Conservation (phyloP, 495 filamentous ascomycete species). For the Penicillium desertorum region DNA sequence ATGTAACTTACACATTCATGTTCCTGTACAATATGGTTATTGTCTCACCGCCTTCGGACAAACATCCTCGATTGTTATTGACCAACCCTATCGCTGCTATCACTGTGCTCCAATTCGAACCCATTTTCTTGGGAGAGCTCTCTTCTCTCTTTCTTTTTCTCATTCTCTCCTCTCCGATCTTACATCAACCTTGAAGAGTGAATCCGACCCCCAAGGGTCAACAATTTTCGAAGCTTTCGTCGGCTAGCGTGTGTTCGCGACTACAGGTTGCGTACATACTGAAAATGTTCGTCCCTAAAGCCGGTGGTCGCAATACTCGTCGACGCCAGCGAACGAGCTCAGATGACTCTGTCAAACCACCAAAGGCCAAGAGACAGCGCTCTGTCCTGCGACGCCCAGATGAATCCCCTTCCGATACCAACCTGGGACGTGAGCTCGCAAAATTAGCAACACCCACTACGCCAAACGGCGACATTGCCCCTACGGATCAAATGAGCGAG, state of each 20-base stretch:
- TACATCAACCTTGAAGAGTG: neutral
- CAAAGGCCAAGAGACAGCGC: constrained; percentile 71
- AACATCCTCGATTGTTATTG: constrained; percentile 18
- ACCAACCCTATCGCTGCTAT: constrained; percentile 10
- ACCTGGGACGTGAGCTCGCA: constrained; percentile 23
- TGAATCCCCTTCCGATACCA: constrained; percentile 30
- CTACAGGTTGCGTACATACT: constrained; percentile 2
- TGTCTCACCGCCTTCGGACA: constrained; percentile 23
- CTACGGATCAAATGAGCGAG: constrained; percentile 28
- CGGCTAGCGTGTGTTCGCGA: constrained; percentile 15
- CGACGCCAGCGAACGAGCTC: constrained; percentile 66
- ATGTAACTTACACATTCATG: neutral
- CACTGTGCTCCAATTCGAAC: constrained; percentile 3
- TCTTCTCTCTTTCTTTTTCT: neutral
- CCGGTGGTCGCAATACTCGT: constrained; percentile 58
- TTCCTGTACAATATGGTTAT: neutral
- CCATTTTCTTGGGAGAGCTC: neutral
- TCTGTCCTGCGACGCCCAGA: constrained; percentile 59
- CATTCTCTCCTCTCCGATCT: neutral
- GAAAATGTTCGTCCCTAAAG: constrained; percentile 64
- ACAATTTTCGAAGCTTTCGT: constrained; percentile 1
- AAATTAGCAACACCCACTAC: constrained; percentile 13
- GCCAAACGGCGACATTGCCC: constrained; percentile 14
- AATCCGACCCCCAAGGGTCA: constrained; percentile 4
- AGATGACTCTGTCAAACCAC: constrained; percentile 61